These are phyloP conservation scores for Hordeum pubiflorum DNA, from an alignment of 202 grass and related monocot species.

Conservation along the genomic window DNA sequence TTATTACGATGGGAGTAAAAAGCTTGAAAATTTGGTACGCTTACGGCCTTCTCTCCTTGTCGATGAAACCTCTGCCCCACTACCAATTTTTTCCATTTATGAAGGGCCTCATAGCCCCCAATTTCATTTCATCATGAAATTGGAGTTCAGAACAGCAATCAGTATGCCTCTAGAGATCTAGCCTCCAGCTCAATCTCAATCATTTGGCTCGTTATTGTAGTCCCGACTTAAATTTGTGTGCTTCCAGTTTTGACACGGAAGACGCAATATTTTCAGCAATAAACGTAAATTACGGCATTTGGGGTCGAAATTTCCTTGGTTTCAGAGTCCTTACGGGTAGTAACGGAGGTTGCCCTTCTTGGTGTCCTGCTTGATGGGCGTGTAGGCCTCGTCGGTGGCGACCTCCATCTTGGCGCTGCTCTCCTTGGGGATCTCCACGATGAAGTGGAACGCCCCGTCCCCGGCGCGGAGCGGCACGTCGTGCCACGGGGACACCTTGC, in stretches of 20 bases:
- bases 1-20: background rate
- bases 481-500: conserved; percentile 92
- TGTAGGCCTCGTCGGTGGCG: conserved; percentile 85
- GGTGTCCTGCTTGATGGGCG: conserved; percentile 97
- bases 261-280: background rate
- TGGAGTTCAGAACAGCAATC: background rate
- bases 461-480: conserved; percentile 81
- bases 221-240: background rate
- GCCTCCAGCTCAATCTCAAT: background rate
- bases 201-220: background rate
- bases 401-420: conserved; percentile 98
- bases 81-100: background rate
- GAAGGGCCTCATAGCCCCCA: background rate
- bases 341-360: conserved; percentile 99
- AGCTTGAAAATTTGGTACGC: background rate
- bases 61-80: background rate
- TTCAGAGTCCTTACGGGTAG: conserved; percentile 68
- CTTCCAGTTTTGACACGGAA: background rate
- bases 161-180: background rate
- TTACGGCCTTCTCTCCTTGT: background rate
- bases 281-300: background rate
- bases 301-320: background rate
- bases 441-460: conserved; percentile 79
- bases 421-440: conserved; percentile 98
- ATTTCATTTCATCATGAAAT: background rate